These are phyloP conservation scores for Sicyos baderoa DNA, from an alignment of 306 rosid species.

Conservation along the genomic window DNA sequence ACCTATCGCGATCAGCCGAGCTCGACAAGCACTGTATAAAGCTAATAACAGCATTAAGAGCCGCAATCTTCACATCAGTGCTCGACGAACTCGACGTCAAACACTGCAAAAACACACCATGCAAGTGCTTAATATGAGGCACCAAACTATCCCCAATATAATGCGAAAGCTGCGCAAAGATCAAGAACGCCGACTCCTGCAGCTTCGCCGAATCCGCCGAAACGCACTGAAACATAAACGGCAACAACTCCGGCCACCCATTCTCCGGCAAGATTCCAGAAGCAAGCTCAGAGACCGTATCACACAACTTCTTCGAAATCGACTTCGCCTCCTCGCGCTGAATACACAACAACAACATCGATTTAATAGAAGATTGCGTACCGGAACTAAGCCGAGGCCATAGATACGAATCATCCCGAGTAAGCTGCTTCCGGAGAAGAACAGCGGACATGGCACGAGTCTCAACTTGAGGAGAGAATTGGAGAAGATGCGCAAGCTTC, in stretches of 20 bases:
- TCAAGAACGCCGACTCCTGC: conserved; percentile 76
- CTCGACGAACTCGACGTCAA: conserved; percentile 35
- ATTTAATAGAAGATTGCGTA: conserved; percentile 65
- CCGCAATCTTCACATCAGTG: conserved; percentile 74
- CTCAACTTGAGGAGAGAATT: conserved; percentile 57
- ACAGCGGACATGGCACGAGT: conserved; percentile 94
- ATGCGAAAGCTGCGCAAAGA: conserved; percentile 87
- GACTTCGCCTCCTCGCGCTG: conserved; percentile 67
- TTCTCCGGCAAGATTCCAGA: conserved; percentile 77
- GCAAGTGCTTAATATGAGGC: conserved; percentile 70
- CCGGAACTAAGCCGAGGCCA: conserved; percentile 68
- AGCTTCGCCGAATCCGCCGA: conserved; percentile 71
- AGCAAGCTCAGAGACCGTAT: conserved; percentile 92
- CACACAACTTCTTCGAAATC: conserved; percentile 72
- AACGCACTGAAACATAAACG: conserved; percentile 85
- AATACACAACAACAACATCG: conserved; percentile 61
- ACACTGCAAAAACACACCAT: conserved; percentile 68
- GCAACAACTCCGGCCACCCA: conserved; percentile 81
- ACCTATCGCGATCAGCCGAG: conserved; percentile 71
- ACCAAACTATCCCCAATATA: conserved; percentile 74
- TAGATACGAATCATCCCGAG: conserved; percentile 78
- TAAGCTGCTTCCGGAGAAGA: conserved; percentile 87
- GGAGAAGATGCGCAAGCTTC: conserved; percentile 80
- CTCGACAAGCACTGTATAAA: conserved; percentile 78
- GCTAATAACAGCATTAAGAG: conserved; percentile 81